Base-by-base conservation (phyloP, 257 asterid genomes). In the Fraxinus pennsylvanica region DNA sequence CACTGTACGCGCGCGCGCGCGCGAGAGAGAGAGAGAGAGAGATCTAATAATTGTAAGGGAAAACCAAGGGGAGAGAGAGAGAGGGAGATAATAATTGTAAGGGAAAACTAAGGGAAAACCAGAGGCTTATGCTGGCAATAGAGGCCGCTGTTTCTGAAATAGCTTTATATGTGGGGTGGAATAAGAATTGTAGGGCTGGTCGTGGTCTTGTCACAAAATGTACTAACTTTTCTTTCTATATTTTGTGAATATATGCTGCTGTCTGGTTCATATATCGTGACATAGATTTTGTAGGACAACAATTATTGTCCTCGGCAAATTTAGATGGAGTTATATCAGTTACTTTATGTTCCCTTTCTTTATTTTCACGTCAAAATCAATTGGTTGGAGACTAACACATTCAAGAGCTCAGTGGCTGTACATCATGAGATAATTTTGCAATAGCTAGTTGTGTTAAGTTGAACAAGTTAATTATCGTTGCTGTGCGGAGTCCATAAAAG, bases 231-330 rank as follows among this genome's bases (percentile, higher is more conserved):
- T 19, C 29, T 57, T n/a, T 57, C 66, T 57, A 57, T 57, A 57
- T 57, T 57, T 57, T 57, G 29, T n/a, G 66, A 57, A 57, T 57
- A 29, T 57, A 57, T n/a, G 66, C 66, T 29, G 21, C 2, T 17
- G 25, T 52, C 63, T 52, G 22, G 22, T 17, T 52, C 25, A 52
- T 17, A 52, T 52, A 52, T 57, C n/a, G 9, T 57, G 27, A 19
- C 66, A 57, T 57, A 57, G 66, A 57, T 57, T 57, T 57, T 57
- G 66, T 57, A n/a, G 66, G 66, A n/a, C 66, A n/a, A 17, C 27
- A 57, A 57, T 57, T 57, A 43, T 43, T 43, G 52, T 43, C 52
- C 52, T 43, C 52, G 0, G 50, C 15, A 43, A 9, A 38, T 38
- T 14, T 47, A 47, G 27, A 15, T 57, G 66, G 66, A 57, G 27